These are phyloP conservation scores for Roridomyces roridus DNA, from an alignment of 768 basidiomycete genomes.

Conservation along the genomic window DNA sequence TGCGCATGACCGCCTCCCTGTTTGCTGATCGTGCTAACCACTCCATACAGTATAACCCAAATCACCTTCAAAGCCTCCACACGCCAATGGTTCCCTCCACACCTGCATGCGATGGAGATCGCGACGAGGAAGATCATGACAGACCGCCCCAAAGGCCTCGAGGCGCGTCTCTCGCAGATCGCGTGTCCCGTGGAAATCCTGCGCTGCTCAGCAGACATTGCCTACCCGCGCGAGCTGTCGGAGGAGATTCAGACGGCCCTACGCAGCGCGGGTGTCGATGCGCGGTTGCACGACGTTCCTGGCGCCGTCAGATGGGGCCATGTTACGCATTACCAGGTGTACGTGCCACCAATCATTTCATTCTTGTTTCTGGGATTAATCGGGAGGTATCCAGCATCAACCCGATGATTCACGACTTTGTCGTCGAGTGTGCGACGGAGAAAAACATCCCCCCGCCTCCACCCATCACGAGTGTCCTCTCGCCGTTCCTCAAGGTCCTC, in stretches of 20 bases:
- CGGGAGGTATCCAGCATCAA: constrained; percentile 1
- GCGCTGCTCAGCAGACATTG: constrained; percentile 36
- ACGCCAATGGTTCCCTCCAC: too few species aligned
- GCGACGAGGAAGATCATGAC: too few species aligned
- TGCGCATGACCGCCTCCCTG: constrained; percentile 1
- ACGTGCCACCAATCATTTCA: neutral
- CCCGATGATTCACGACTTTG: constrained; percentile 6
- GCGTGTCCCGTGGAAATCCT: constrained; percentile 37
- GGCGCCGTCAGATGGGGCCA: constrained; percentile 36
- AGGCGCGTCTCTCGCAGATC: too few species aligned
- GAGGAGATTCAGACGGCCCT: constrained; percentile 28
- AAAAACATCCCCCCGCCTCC: neutral
- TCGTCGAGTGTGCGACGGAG: constrained; percentile 2
- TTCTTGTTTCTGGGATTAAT: neutral
- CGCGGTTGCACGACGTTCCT: constrained; percentile 29
- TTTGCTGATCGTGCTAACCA: too few species aligned
- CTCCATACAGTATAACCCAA: too few species aligned
- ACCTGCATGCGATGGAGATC: too few species aligned
- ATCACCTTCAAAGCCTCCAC: too few species aligned
- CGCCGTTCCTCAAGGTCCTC: too few species aligned
- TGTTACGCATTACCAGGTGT: constrained; percentile 33
- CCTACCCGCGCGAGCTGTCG: constrained; percentile 31
- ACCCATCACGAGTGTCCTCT: too few species aligned
- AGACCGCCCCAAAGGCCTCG: too few species aligned
- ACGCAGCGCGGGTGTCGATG: constrained; percentile 26